phyloP scores from a whole-genome alignment of 306 rosid genomes.

The Dryas drummondii region DNA sequence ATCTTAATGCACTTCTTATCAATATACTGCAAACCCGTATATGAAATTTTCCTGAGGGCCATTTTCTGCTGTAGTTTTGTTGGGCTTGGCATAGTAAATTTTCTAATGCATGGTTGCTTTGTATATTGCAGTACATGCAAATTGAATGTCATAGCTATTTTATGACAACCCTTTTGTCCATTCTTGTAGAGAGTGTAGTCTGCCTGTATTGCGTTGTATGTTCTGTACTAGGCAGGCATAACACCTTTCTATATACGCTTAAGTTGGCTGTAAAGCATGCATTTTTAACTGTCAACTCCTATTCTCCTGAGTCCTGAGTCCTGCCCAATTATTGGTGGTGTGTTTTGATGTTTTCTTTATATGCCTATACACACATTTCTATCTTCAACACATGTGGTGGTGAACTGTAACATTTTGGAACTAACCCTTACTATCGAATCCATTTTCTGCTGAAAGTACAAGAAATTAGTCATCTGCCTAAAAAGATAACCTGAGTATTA shows the following conservation, averaged over 20 bases:
- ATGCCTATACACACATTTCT: not conserved
- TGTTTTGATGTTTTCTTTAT: not conserved
- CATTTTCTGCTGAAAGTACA: conserved; percentile 2
- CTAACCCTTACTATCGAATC: not conserved
- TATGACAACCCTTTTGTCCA: not conserved
- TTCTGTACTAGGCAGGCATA: not conserved
- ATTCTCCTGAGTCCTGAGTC: not conserved
- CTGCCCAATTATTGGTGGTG: not conserved
- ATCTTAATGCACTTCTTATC: not conserved
- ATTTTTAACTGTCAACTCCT: not conserved
- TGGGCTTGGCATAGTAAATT: not conserved
- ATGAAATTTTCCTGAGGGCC: not conserved
- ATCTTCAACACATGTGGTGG: not conserved
- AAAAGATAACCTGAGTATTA: not conserved
- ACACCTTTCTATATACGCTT: too few species aligned
- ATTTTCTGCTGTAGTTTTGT: not conserved
- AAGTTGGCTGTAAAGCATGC: not conserved
- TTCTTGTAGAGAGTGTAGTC: not conserved
- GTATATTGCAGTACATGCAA: not conserved
- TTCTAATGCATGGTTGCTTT: not conserved
- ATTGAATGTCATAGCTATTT: not conserved
- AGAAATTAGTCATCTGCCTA: too few species aligned
- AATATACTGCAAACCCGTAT: not conserved
- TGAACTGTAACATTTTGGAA: not conserved
- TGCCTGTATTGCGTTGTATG: not conserved